phyloP scores from a whole-genome alignment of 331 rosid genomes.

The Quercus tomentella region DNA sequence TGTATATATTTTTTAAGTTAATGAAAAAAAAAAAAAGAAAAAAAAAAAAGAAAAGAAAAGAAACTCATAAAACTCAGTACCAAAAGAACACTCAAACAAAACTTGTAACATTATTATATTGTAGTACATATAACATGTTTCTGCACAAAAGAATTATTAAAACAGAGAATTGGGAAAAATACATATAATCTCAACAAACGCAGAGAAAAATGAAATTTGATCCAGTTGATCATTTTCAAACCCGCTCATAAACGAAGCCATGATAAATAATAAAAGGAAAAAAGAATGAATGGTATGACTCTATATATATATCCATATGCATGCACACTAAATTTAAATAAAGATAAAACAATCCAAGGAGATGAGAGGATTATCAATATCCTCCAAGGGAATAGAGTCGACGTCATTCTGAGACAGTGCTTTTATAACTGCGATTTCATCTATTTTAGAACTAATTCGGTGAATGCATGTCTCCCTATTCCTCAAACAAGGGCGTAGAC shows the following conservation, averaged over 20 bases:
- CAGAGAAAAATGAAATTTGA: not conserved
- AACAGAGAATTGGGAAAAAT: conserved; percentile 2
- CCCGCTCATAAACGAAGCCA: not conserved
- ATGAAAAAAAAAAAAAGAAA: no score
- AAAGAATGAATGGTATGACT: conserved; percentile 1
- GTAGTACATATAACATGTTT: not conserved
- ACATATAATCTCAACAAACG: not conserved
- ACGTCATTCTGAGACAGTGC: conserved; percentile 23
- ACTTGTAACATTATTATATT: not conserved
- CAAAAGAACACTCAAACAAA: not conserved
- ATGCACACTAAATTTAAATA: conserved; percentile 28
- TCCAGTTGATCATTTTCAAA: conserved; percentile 1
- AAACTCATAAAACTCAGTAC: no score
- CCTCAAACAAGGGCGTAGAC: conserved; percentile 34
- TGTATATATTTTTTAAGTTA: no score
- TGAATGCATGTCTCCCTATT: conserved; percentile 27
- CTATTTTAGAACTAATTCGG: conserved; percentile 43
- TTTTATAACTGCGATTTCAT: conserved; percentile 47
- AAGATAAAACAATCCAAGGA: conserved; percentile 80
- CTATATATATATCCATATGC: conserved; percentile 10
- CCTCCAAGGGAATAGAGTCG: conserved; percentile 42
- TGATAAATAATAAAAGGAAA: not conserved
- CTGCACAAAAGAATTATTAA: not conserved
- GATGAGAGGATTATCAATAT: conserved; percentile 63
- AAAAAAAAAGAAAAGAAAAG: no score